Evolutionary conservation across 306 rosid species (phyloP).

Genomic region (Malus asiatica): DNA sequence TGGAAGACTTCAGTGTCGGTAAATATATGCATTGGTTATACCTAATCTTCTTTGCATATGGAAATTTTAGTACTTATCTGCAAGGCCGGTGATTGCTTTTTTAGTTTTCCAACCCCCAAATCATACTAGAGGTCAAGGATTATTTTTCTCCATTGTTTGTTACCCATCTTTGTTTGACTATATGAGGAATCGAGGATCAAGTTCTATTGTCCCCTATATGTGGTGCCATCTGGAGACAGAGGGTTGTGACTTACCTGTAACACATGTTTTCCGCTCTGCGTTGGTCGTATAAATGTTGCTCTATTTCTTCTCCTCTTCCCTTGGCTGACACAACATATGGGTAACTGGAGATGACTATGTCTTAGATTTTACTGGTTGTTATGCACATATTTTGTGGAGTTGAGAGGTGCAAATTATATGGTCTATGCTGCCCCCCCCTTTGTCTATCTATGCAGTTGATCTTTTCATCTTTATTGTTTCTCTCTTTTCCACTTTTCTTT

Average conservation of each 20-base stretch:
- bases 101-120: neutral
- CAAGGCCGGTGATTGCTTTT: neutral
- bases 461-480: neutral
- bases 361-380: neutral
- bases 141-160: neutral
- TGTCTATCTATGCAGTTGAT: neutral
- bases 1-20: neutral
- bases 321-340: neutral
- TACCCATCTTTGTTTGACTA: neutral
- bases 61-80: neutral
- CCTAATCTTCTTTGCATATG: neutral
- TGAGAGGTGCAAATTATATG: neutral
- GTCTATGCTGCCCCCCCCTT: neutral
- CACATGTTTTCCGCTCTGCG: neutral
- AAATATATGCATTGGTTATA: neutral
- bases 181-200: neutral
- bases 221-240: neutral
- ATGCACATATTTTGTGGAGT: neutral
- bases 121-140: neutral
- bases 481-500: neutral
- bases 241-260: neutral
- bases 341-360: neutral
- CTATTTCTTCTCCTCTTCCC: neutral
- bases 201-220: neutral
- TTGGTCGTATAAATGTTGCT: neutral